Percentiles rank a stretch among this genome's conserved stretches.
These are phyloP conservation scores for Takashimella tepidaria DNA, from an alignment of 1,284 basidiomycete species.

Conservation along the genomic window DNA sequence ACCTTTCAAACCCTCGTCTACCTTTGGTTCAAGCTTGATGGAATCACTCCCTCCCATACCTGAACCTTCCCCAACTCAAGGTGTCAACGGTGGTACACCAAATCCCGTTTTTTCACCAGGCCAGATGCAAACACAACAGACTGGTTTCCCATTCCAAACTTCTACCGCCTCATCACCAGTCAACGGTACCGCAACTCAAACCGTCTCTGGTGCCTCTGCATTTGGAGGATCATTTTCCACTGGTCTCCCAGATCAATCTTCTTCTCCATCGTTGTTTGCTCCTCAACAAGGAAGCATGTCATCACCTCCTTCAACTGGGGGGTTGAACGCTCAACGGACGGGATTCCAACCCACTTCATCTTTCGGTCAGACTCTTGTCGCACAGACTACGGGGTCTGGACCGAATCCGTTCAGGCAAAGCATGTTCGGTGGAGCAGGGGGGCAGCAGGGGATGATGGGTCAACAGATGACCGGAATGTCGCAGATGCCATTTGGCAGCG, in stretches of 20 bases:
- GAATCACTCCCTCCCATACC: constrained; percentile 63
- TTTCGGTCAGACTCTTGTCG: constrained; percentile 73
- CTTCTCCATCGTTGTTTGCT: background rate
- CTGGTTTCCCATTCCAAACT: constrained; percentile 18
- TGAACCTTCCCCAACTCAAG: constrained; percentile 13
- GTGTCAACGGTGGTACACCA: background rate
- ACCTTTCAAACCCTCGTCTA: constrained; percentile 84
- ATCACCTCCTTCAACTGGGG: background rate
- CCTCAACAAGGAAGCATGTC: background rate
- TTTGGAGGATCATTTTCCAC: background rate
- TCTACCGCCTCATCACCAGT: constrained; percentile 2
- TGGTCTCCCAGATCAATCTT: background rate
- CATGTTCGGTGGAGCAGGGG: constrained; percentile 1
- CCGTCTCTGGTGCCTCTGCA: constrained; percentile 5
- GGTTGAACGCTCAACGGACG: constrained; percentile 24
- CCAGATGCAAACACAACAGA: constrained; percentile 13
- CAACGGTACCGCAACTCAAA: background rate
- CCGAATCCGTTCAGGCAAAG: constrained; percentile 40
- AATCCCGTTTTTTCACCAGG: background rate
- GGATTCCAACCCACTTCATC: constrained; percentile 78
- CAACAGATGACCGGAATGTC: constrained; percentile 3
- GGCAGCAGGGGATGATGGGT: background rate
- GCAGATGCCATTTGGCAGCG: background rate
- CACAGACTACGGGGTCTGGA: constrained; percentile 5
- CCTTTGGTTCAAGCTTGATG: constrained; percentile 75